Base-by-base conservation (phyloP, 192 early-diverging fungal genomes). In the Podila clonocystis region DNA sequence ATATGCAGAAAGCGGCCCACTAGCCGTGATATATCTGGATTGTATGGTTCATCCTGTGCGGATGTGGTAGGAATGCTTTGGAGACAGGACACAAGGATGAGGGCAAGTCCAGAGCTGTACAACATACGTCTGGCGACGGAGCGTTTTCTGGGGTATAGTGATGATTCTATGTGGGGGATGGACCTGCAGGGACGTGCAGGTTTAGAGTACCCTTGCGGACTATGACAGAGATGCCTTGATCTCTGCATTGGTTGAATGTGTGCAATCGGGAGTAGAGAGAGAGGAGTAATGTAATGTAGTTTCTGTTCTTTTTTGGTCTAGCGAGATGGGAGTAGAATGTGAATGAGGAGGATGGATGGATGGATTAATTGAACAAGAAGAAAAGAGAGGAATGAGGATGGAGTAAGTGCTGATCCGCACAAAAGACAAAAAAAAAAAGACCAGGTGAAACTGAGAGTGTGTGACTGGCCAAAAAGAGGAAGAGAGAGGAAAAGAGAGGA, bases 1-100 rank as follows among this genome's bases (percentile, higher is more conserved):
- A 94, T 87, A 71, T 94, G 93, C n/a, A 94, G 63, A 65, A 90
- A 94, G 24, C 77, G 84, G 12, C 93, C 92, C 19, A 85, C 55
- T 29, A 85, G 79, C 57, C 41, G 65, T 20, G 77, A 80, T 19
- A 58, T n/a, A 17, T 73, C 84, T 2, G 83, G 45, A 24, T 72
- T 61, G 64, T 62, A 55, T 0, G 58, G 67, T 13, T 34, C 22
- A 22, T 74, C 33, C 33, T 33, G 33, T 15, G 33, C 28, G 19
- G 7, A 22, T 36, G 20, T 29, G 34, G 67, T 62, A 48, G 59
- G 20, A 29, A 31, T 55, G 24, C 31, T n/a, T 24, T n/a, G 59
- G 5, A 62, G 24, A 63, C 45, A 22, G 52, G 55, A 11, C 60
- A n/a, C 28, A 68, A 49, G 60, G 48, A 31, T 70, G 20, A 55